Evolutionary conservation across 192 early-diverging fungal species (phyloP).

Genomic region (Gaertneriomyces sp.): DNA sequence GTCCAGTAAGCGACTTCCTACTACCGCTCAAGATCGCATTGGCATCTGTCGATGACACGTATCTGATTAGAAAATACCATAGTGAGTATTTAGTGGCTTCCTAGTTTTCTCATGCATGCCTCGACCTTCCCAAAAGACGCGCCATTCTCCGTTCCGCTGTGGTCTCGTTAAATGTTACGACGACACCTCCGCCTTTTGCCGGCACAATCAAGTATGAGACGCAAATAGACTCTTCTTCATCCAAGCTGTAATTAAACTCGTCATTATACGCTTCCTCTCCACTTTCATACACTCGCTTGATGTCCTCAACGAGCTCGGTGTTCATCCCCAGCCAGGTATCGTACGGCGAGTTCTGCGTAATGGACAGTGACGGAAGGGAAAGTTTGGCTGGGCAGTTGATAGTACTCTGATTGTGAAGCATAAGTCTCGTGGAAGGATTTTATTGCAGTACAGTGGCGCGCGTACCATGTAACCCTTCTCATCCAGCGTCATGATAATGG

Average conservation of each 20-base stretch:
- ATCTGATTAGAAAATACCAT: slow-evolving; percentile 11
- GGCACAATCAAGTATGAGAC: background rate
- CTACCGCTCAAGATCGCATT: slow-evolving; percentile 25
- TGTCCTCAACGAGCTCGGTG: slow-evolving; percentile 38
- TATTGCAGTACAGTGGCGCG: background rate
- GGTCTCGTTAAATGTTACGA: no score
- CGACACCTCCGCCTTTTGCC: background rate
- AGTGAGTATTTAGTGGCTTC: no score
- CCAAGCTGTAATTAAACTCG: background rate
- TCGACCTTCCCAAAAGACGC: no score
- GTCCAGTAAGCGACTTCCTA: slow-evolving; percentile 15
- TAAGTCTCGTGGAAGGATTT: background rate
- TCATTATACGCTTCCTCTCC: background rate
- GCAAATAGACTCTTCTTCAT: background rate
- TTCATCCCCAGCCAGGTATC: slow-evolving; percentile 40
- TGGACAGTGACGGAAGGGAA: slow-evolving; percentile 16
- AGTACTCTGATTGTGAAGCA: slow-evolving; percentile 17
- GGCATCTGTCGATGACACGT: slow-evolving; percentile 28
- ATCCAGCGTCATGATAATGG: slow-evolving; percentile 34
- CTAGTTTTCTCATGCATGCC: no score
- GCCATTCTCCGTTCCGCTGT: no score
- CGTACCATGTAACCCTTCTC: slow-evolving; percentile 33
- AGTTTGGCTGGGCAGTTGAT: slow-evolving; percentile 35
- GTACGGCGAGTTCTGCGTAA: slow-evolving; percentile 32
- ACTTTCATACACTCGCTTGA: slow-evolving; percentile 25